Conservation (phyloP, 106 monocot species). For the Dioscorea alata region DNA sequence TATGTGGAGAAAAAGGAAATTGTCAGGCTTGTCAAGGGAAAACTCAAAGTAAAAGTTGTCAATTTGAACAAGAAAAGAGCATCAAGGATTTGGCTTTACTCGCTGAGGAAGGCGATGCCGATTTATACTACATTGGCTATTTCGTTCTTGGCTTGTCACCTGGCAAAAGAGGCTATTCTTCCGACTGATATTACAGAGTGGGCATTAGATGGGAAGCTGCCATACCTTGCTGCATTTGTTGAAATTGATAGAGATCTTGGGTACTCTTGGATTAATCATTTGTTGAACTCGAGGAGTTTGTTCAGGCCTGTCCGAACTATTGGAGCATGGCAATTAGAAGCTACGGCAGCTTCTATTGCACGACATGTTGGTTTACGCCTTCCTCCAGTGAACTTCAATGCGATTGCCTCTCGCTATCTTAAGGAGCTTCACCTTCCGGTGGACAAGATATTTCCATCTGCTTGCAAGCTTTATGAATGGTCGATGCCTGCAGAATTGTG, state of each 20-base stretch:
- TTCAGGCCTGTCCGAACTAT: constrained; percentile 61
- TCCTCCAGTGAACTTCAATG: constrained; percentile 83
- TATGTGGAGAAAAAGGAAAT: constrained; percentile 23
- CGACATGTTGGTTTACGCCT: constrained; percentile 47
- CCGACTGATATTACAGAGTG: constrained; percentile 78
- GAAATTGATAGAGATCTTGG: constrained; percentile 59
- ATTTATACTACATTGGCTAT: constrained; percentile 67
- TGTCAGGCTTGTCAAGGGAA: constrained; percentile 2
- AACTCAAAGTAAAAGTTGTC: constrained; percentile 13
- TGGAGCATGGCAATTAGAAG: constrained; percentile 65
- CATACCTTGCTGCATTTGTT: constrained; percentile 61
- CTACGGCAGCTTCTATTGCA: constrained; percentile 61
- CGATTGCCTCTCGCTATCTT: constrained; percentile 54
- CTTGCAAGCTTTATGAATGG: constrained; percentile 78
- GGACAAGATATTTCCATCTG: constrained; percentile 62
- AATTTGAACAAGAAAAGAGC: constrained; percentile 21
- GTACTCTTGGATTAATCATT: constrained; percentile 18
- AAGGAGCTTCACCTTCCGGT: constrained; percentile 52
- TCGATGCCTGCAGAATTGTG: constrained; percentile 73
- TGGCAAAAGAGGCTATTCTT: constrained; percentile 65
- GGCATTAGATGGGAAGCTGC: constrained; percentile 67
- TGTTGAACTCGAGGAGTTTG: constrained; percentile 39
- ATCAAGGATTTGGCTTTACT: constrained; percentile 26
- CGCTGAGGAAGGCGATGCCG: constrained; percentile 58
- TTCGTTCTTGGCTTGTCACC: constrained; percentile 65